Evolutionary conservation across 306 rosid genomes (phyloP).

Genomic region (Acacia melanoxylon): DNA sequence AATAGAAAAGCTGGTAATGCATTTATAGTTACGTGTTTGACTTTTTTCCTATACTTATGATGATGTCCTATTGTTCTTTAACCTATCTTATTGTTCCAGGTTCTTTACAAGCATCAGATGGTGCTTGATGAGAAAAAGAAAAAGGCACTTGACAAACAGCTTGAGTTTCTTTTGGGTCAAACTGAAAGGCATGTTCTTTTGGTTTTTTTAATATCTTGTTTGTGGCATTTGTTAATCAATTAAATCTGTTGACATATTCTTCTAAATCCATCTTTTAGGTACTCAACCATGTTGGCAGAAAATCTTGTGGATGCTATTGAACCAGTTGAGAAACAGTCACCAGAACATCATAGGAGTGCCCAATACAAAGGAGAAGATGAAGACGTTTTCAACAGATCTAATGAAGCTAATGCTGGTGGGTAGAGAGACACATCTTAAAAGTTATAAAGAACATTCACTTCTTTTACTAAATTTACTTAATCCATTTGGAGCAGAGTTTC

Average conservation of each 20-base stretch:
- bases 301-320: slow-evolving; percentile 80
- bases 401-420: slow-evolving; percentile 64
- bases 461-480: slow-evolving; percentile 21
- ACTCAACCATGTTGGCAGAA: slow-evolving; percentile 97
- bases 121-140: slow-evolving; percentile 95
- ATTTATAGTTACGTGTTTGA: slow-evolving; percentile 5
- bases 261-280: slow-evolving; percentile 53
- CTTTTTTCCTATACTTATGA: slow-evolving; percentile 11
- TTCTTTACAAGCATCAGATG: slow-evolving; percentile 96
- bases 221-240: slow-evolving; percentile 20
- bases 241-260: slow-evolving; percentile 12
- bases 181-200: slow-evolving; percentile 72
- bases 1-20: slow-evolving; percentile 90
- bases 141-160: slow-evolving; percentile 93
- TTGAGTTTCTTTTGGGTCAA: slow-evolving; percentile 97
- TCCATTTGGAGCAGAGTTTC: slow-evolving; percentile 45
- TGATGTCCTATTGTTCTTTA: background rate
- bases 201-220: slow-evolving; percentile 9
- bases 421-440: slow-evolving; percentile 35
- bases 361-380: slow-evolving; percentile 44
- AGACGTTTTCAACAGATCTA: slow-evolving; percentile 42
- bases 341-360: slow-evolving; percentile 42
- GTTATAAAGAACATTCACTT: slow-evolving; percentile 19
- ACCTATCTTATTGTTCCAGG: slow-evolving; percentile 51
- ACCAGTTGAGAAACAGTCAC: slow-evolving; percentile 49